Percentiles rank a stretch among this genome's conserved stretches.
Conservation (phyloP, 2,329 filamentous ascomycete species). For the Cladorrhinum sp. region DNA sequence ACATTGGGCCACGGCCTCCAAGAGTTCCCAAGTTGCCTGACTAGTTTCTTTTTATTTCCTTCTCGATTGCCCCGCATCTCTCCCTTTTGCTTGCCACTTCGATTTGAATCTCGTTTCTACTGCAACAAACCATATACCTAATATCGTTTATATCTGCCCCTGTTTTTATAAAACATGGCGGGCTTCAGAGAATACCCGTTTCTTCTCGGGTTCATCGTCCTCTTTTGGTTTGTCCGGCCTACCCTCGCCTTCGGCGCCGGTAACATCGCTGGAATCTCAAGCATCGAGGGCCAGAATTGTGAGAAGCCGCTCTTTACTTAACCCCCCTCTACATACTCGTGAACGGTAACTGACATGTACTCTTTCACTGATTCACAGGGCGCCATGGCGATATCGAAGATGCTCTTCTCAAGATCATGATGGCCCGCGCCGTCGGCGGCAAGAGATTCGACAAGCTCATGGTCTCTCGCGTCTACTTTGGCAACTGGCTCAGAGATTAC, state of each 20-base stretch:
- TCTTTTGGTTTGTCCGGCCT: slow-evolving; percentile 66
- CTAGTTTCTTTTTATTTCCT: slow-evolving; percentile 4
- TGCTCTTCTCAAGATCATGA: slow-evolving; percentile 68
- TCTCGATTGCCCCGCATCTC: slow-evolving; percentile 4
- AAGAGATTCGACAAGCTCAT: slow-evolving; percentile 88
- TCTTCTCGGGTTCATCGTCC: slow-evolving; percentile 54
- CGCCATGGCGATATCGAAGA: slow-evolving; percentile 93
- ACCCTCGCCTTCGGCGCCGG: slow-evolving; percentile 80
- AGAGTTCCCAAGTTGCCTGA: not conserved
- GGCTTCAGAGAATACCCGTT: slow-evolving; percentile 47
- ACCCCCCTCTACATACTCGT: not conserved
- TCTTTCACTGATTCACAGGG: slow-evolving; percentile 44
- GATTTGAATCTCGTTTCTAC: not conserved
- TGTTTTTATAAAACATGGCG: slow-evolving; percentile 41
- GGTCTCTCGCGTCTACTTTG: slow-evolving; percentile 89
- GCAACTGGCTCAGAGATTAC: slow-evolving; percentile 93
- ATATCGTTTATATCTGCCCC: not conserved
- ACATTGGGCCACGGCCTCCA: slow-evolving; percentile 3
- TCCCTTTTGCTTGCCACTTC: not conserved
- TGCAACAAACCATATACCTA: not conserved
- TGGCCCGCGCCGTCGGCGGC: slow-evolving; percentile 59
- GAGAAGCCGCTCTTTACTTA: slow-evolving; percentile 27
- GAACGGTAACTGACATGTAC: slow-evolving; percentile 24
- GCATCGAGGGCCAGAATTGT: slow-evolving; percentile 82
- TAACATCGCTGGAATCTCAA: slow-evolving; percentile 79